phyloP scores from a whole-genome alignment of 202 grass and related monocot species.

The Sporobolus alterniflorus region DNA sequence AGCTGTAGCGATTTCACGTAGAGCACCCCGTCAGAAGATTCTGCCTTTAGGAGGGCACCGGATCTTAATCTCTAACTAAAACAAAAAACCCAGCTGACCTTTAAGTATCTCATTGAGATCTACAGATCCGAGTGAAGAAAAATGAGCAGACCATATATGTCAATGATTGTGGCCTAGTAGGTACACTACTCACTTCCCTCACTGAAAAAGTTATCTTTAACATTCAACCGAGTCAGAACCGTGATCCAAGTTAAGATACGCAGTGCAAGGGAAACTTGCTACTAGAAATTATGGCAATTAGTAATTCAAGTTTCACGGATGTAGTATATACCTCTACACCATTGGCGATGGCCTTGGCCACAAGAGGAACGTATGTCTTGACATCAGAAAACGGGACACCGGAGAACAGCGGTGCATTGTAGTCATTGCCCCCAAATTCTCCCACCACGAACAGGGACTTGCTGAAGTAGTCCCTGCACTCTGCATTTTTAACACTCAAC shows the following conservation, averaged over 20 bases:
- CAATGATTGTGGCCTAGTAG: slow-evolving; percentile 3
- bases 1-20: background rate
- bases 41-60: background rate
- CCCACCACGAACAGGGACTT: slow-evolving; percentile 90
- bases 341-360: slow-evolving; percentile 62
- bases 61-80: slow-evolving; percentile 18
- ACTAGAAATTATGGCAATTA: background rate
- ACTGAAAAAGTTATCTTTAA: background rate
- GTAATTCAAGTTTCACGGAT: background rate
- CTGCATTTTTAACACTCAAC: slow-evolving; percentile 45
- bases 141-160: background rate
- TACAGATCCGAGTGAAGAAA: slow-evolving; percentile 29
- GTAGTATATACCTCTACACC: slow-evolving; percentile 82
- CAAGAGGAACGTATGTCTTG: slow-evolving; percentile 65
- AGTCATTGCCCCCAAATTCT: slow-evolving; percentile 97
- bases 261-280: background rate
- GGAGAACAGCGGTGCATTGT: slow-evolving; percentile 88
- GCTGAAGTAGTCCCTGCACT: slow-evolving; percentile 80
- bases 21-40: slow-evolving; percentile 27
- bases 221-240: too few species aligned
- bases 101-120: slow-evolving; percentile 22
- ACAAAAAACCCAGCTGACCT: background rate
- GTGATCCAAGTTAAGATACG: slow-evolving; percentile 28
- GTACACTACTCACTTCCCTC: background rate
- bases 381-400: slow-evolving; percentile 61